Evolutionary conservation across 768 basidiomycete genomes (phyloP).

Genomic region (Trametes punicea): DNA sequence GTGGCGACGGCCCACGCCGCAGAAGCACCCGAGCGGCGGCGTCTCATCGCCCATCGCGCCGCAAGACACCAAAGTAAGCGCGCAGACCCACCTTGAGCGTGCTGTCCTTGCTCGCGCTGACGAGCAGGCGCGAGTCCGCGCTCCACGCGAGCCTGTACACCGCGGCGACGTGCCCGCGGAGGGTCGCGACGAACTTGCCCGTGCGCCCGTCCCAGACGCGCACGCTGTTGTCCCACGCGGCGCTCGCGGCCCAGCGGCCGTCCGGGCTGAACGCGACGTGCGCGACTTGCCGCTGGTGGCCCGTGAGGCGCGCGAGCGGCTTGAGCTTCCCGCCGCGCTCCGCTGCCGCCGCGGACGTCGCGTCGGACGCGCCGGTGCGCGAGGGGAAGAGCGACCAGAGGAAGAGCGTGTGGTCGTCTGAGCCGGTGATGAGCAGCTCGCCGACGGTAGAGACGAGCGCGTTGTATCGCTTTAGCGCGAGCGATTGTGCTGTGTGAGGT

Average conservation of each 20-base stretch:
- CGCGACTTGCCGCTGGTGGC: conserved; percentile 92
- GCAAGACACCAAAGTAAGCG: not conserved
- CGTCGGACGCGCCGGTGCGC: conserved; percentile 30
- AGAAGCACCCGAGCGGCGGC: no score
- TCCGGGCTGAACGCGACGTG: conserved; percentile 96
- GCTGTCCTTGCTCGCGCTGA: conserved; percentile 94
- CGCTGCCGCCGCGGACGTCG: conserved; percentile 35
- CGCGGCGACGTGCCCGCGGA: conserved; percentile 90
- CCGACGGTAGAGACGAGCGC: conserved; percentile 57
- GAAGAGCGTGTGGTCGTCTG: conserved; percentile 97
- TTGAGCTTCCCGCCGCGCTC: conserved; percentile 52
- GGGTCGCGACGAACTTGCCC: conserved; percentile 85
- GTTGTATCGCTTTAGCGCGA: conserved; percentile 78
- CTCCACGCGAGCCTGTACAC: conserved; percentile 97
- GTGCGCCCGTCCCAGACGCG: conserved; percentile 87
- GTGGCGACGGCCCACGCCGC: no score
- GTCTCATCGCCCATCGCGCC: no score
- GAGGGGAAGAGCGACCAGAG: conserved; percentile 83
- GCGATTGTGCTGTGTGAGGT: conserved; percentile 56
- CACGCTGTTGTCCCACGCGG: conserved; percentile 87
- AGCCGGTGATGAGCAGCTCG: conserved; percentile 90
- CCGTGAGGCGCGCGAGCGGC: conserved; percentile 77
- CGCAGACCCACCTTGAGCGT: conserved; percentile 76
- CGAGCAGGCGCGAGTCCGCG: conserved; percentile 85
- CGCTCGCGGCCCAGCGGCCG: conserved; percentile 87